phyloP scores from a whole-genome alignment of 2,329 filamentous ascomycete species.

The Orbilia brochopaga region DNA sequence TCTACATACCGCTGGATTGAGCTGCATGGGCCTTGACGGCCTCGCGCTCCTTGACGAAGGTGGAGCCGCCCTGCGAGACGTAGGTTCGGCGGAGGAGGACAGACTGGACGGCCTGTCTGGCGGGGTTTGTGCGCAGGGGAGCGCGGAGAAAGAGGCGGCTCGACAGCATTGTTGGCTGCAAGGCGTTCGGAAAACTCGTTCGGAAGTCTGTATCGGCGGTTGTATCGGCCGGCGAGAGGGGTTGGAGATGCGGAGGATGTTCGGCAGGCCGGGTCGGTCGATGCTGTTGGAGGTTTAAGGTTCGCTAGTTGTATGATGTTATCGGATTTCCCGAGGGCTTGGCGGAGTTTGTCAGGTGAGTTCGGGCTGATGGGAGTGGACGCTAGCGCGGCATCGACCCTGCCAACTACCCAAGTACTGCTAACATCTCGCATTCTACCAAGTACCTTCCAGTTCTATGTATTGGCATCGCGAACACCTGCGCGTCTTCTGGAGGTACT shows the following conservation, averaged over 20 bases:
- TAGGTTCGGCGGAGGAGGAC: slow-evolving; percentile 49
- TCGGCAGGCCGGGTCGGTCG: neutral
- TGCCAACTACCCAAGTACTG: too few species aligned
- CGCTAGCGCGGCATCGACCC: neutral
- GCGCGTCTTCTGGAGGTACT: too few species aligned
- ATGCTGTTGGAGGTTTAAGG: slow-evolving; percentile 11
- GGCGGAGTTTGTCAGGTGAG: slow-evolving; percentile 14
- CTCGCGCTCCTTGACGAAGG: slow-evolving; percentile 87
- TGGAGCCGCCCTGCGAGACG: slow-evolving; percentile 59
- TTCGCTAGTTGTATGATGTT: neutral
- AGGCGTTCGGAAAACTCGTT: slow-evolving; percentile 22
- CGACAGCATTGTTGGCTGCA: slow-evolving; percentile 66
- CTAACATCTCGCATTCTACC: too few species aligned
- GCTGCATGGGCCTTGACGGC: slow-evolving; percentile 90
- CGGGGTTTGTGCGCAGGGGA: slow-evolving; percentile 69
- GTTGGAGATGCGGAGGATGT: neutral
- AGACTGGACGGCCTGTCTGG: slow-evolving; percentile 63
- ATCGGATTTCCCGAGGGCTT: neutral
- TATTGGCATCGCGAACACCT: too few species aligned
- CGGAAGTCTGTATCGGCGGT: neutral
- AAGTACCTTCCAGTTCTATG: too few species aligned
- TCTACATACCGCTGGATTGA: slow-evolving; percentile 78
- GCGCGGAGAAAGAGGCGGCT: slow-evolving; percentile 68
- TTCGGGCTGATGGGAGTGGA: slow-evolving; percentile 12
- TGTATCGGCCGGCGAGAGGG: neutral